Evolutionary conservation across 1,284 basidiomycete genomes (phyloP), one percentile per base, ranked within the genome.

Genomic region (Dichomitus squalens): DNA sequence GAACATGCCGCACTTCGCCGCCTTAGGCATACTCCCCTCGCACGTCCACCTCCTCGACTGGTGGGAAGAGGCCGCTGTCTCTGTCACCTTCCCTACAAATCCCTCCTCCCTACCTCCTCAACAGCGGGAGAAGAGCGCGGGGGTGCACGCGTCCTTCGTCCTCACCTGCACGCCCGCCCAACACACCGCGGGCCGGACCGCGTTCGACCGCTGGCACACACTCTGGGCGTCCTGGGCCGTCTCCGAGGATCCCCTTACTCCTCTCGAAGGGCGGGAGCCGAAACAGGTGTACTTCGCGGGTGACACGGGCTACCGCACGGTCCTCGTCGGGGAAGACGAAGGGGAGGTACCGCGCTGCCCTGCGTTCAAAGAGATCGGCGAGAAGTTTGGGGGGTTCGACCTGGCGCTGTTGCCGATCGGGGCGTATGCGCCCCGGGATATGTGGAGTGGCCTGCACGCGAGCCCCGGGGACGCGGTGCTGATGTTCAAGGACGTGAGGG

Each of bases 301-400:
- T 9, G 88, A 91, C 70, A 92, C 87, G 0, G 87, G 83, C 16
- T 84, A 86, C 67, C 73, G 79, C 21, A 66, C 74, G 5, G 80
- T 85, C 3, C 56, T 59, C 11, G 71, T 76, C 31, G 78, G 78
- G 1, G 75, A 83, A 60, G 74, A 85, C 48, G 79, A 83, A 60
- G 79, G 83, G 6, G 71, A 72, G 8, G 75, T 82, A 1, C 82
- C 86, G 0, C 72, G 76, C 3, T 90, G 88, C 66, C 88, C 88
- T 11, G 88, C 80, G 1, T 91, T 91, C 71, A 78, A 79, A 64
- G 79, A 87, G 70, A 85, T 90, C 52, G 88, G 88, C 3, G 75
- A 81, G 52, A 70, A 70, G 8, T 84, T 85, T 53, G 86, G 85
- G 0, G 79, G 79, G 1, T 85, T 91, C 64, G 82, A 84, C 67